phyloP scores from a whole-genome alignment of 495 filamentous ascomycete genomes.

The Chaetomium cochliodes region DNA sequence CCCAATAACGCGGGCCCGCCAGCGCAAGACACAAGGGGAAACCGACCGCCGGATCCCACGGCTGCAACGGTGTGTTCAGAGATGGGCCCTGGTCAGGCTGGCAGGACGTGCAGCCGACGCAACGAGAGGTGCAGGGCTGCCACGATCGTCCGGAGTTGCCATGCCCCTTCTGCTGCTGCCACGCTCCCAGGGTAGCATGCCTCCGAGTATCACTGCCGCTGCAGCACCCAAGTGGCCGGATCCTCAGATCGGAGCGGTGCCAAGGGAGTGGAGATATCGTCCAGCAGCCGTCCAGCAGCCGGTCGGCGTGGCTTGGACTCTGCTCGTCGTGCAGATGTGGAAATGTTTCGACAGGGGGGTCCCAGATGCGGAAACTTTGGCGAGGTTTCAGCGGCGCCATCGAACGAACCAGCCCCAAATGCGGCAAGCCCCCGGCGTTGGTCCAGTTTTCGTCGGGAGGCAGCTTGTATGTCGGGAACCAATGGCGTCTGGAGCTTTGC shows the following conservation, averaged over 20 bases:
- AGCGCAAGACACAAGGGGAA: conserved; percentile 12
- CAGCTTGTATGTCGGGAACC: conserved; percentile 27
- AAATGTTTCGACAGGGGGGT: conserved; percentile 19
- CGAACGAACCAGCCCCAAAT: conserved; percentile 18
- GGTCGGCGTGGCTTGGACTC: conserved; percentile 30
- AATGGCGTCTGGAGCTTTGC: conserved; percentile 21
- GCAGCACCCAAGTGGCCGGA: conserved; percentile 11
- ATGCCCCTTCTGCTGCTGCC: neutral
- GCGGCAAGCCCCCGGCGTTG: conserved; percentile 17
- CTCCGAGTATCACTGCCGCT: conserved; percentile 11
- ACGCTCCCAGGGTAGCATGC: neutral
- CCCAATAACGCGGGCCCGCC: conserved; percentile 1
- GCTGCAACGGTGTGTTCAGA: conserved; percentile 26
- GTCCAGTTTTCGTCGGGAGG: conserved; percentile 26
- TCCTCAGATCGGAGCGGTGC: neutral
- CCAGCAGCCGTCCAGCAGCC: conserved; percentile 19
- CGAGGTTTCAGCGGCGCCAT: conserved; percentile 40
- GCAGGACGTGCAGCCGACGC: conserved; percentile 22
- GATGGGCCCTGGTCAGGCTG: conserved; percentile 24
- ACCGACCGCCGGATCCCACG: conserved; percentile 14
- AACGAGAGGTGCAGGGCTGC: conserved; percentile 13
- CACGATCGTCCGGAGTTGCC: neutral
- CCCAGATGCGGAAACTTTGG: conserved; percentile 30
- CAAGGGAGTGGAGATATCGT: neutral
- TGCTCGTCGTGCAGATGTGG: neutral